These are phyloP conservation scores for Kwoniella europaea DNA, from an alignment of 768 basidiomycete species.

Conservation along the genomic window DNA sequence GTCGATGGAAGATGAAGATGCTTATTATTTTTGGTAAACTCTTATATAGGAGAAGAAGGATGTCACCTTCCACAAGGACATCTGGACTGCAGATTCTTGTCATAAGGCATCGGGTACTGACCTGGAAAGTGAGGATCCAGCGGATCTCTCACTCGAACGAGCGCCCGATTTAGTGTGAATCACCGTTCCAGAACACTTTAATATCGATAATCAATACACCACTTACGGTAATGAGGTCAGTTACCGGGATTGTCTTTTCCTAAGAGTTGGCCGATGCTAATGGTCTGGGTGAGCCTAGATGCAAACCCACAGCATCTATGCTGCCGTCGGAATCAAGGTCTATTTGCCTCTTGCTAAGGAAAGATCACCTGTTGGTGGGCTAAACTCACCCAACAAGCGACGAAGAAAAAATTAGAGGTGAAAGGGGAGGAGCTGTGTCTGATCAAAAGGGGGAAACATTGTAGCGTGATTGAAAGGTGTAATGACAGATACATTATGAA, in stretches of 20 bases:
- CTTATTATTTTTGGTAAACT: background rate
- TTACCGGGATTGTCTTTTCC: background rate
- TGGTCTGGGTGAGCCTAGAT: background rate
- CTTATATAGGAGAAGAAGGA: background rate
- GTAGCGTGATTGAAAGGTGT: no score
- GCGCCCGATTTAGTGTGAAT: background rate
- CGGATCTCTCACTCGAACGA: background rate
- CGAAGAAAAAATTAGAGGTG: background rate
- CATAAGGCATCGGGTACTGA: background rate
- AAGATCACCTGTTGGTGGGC: background rate
- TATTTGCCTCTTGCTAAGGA: background rate
- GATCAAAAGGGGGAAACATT: background rate
- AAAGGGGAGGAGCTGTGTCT: background rate
- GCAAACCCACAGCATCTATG: background rate
- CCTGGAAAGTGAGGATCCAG: background rate
- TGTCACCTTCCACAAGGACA: background rate
- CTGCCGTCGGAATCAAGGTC: background rate
- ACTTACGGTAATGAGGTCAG: conserved; percentile 12
- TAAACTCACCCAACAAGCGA: background rate
- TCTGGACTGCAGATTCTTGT: background rate
- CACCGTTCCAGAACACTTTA: background rate
- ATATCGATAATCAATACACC: background rate
- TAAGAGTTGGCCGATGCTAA: background rate
- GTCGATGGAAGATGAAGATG: background rate
- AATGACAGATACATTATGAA: no score